Conservation (phyloP, 768 basidiomycete genomes). For the Tricholoma sp. region DNA sequence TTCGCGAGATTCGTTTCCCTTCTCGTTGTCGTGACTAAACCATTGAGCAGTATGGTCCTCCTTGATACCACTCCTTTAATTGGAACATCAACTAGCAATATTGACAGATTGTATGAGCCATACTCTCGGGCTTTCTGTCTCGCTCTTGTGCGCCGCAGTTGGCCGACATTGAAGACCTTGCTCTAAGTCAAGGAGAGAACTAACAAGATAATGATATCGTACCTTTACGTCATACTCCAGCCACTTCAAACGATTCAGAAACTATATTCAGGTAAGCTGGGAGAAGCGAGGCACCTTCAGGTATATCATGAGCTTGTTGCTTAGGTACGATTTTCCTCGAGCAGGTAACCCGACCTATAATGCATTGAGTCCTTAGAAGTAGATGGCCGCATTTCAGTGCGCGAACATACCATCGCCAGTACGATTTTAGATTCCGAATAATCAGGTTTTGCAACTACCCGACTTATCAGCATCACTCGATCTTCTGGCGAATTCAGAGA, state of each 20-base stretch:
- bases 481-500: background rate
- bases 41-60: slow-evolving; percentile 90
- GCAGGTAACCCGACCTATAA: slow-evolving; percentile 94
- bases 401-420: slow-evolving; percentile 76
- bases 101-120: slow-evolving; percentile 9
- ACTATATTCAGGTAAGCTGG: slow-evolving; percentile 4
- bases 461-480: slow-evolving; percentile 5
- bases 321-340: slow-evolving; percentile 95
- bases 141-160: slow-evolving; percentile 84
- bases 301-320: slow-evolving; percentile 96
- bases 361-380: background rate
- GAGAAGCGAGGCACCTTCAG: slow-evolving; percentile 58
- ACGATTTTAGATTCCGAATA: slow-evolving; percentile 99
- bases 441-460: slow-evolving; percentile 87
- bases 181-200: background rate
- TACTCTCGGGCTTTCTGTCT: slow-evolving; percentile 73
- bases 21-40: slow-evolving; percentile 82
- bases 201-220: background rate
- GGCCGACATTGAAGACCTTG: slow-evolving; percentile 97
- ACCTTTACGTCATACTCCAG: slow-evolving; percentile 96
- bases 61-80: slow-evolving; percentile 65
- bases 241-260: slow-evolving; percentile 57
- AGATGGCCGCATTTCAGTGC: background rate
- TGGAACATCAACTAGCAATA: slow-evolving; percentile 2
- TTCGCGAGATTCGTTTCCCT: slow-evolving; percentile 76